These are phyloP conservation scores for Rhizopus delemar DNA, from an alignment of 371 early-diverging fungal species.

Conservation along the genomic window DNA sequence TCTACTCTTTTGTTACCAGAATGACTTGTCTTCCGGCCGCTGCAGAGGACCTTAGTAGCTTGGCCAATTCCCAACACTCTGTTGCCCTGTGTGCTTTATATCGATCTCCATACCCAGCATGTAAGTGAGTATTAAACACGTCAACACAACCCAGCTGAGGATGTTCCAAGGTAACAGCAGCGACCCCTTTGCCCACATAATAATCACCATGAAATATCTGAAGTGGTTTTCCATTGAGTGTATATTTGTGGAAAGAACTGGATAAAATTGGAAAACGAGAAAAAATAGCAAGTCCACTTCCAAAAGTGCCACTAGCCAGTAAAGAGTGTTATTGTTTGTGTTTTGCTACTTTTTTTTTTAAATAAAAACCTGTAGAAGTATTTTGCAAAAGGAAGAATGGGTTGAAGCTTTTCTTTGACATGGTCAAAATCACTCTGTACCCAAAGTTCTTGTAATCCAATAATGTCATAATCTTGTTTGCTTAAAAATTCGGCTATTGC, in stretches of 20 bases:
- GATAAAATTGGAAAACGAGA: constrained; percentile 46
- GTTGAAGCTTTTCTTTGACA: constrained; percentile 26
- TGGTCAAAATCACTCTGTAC: constrained; percentile 38
- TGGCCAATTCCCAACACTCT: constrained; percentile 54
- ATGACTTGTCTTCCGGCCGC: constrained; percentile 48
- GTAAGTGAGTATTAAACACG: constrained; percentile 60
- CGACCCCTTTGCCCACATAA: constrained; percentile 56
- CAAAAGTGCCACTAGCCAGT: constrained; percentile 43
- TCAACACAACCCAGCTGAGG: constrained; percentile 48
- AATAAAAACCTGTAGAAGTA: constrained; percentile 40
- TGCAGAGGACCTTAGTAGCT: constrained; percentile 37
- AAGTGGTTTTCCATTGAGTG: constrained; percentile 49
- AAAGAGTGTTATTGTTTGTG: background rate
- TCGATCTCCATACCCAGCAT: constrained; percentile 50
- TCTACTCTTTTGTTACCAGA: constrained; percentile 30
- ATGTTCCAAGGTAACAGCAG: constrained; percentile 41
- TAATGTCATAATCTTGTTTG: constrained; percentile 41
- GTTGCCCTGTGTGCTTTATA: constrained; percentile 47
- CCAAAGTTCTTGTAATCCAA: constrained; percentile 61
- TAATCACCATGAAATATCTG: constrained; percentile 54
- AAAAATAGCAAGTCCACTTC: constrained; percentile 52
- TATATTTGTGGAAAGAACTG: constrained; percentile 36
- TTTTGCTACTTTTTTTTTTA: background rate
- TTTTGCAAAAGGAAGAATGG: constrained; percentile 36
- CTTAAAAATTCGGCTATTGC: constrained; percentile 47